Percentiles rank a stretch among this genome's conserved stretches.
Evolutionary conservation across 257 asterid genomes (phyloP).

Genomic region (Hygrophila difformis): DNA sequence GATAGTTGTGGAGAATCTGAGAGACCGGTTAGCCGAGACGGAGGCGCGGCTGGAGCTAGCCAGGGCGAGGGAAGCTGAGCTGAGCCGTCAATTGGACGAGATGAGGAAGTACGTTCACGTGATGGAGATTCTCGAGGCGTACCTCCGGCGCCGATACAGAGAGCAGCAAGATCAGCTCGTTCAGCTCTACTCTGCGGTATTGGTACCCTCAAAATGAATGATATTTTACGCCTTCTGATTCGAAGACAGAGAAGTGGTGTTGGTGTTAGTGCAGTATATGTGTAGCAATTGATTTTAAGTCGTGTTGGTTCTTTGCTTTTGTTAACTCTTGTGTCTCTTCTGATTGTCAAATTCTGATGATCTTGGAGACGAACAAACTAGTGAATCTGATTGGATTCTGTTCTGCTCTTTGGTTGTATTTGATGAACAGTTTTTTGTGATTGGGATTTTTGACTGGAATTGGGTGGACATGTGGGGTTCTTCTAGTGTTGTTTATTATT

Average conservation of each 20-base stretch:
- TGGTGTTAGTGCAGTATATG: neutral
- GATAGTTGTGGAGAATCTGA: conserved; percentile 36
- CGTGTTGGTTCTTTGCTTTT: neutral
- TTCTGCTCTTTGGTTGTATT: too few relatives aligned
- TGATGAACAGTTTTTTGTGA: too few relatives aligned
- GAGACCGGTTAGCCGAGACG: conserved; percentile 66
- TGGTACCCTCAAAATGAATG: conserved; percentile 21
- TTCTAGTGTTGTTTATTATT: too few relatives aligned
- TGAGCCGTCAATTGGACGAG: conserved; percentile 65
- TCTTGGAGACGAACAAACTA: neutral
- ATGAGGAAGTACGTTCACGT: conserved; percentile 67
- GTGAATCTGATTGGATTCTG: neutral
- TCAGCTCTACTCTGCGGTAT: conserved; percentile 18
- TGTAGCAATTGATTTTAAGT: neutral
- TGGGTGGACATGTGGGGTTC: too few relatives aligned
- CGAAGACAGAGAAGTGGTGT: neutral
- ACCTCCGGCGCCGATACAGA: conserved; percentile 53
- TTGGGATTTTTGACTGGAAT: too few relatives aligned
- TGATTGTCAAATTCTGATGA: too few relatives aligned
- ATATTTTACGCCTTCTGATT: neutral
- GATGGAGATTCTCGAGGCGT: conserved; percentile 69
- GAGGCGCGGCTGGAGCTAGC: conserved; percentile 73
- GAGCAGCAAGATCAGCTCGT: conserved; percentile 45
- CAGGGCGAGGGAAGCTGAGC: conserved; percentile 82
- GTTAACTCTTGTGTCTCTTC: too few relatives aligned